These are phyloP conservation scores for Xylaria sp. DNA, from an alignment of 2,329 filamentous ascomycete species.

Conservation along the genomic window DNA sequence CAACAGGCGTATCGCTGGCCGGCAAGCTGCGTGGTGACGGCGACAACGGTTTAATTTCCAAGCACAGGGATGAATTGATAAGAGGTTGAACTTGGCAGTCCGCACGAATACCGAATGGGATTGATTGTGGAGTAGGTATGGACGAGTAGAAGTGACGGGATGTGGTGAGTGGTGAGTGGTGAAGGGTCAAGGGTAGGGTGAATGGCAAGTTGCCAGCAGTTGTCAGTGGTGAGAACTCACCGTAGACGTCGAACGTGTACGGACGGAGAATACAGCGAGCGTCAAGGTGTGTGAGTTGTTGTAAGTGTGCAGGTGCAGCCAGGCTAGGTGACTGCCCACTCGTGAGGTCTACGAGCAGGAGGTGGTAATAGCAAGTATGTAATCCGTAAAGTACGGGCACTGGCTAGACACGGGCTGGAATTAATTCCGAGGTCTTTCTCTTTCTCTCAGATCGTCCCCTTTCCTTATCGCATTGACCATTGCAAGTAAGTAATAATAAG, in stretches of 20 bases:
- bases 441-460: constrained; percentile 3
- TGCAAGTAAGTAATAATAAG: neutral
- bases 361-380: neutral
- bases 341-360: neutral
- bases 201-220: too few species aligned
- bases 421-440: constrained; percentile 1
- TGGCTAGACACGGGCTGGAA: neutral
- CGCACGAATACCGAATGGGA: neutral
- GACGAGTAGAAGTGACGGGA: neutral
- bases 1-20: constrained; percentile 4
- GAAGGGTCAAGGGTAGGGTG: too few species aligned
- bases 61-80: neutral
- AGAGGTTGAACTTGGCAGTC: neutral
- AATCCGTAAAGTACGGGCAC: too few species aligned
- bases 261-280: too few species aligned
- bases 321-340: neutral
- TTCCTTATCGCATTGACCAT: constrained; percentile 17
- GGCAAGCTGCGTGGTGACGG: constrained; percentile 1
- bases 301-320: neutral
- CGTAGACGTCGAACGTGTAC: neutral
- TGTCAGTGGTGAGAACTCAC: neutral
- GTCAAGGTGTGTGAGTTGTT: too few species aligned
- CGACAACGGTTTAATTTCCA: neutral
- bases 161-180: too few species aligned
- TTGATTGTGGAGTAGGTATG: neutral